Conservation (phyloP, 495 filamentous ascomycete species). For the Podospora bellae-mahoneyi region DNA sequence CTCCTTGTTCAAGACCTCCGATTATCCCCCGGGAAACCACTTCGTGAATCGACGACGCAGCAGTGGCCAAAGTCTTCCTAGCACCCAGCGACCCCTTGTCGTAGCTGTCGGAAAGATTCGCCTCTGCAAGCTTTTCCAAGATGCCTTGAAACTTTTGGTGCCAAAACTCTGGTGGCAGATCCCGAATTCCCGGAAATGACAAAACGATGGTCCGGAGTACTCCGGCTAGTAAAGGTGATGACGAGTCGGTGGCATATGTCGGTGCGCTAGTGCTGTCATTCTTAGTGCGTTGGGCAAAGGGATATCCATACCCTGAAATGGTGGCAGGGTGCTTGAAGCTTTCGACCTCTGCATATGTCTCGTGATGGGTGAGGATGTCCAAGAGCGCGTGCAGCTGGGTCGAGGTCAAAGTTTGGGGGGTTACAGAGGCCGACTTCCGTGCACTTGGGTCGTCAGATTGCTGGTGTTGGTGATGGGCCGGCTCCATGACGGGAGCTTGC, state of each 20-base stretch:
- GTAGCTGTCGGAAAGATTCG: constrained; percentile 63
- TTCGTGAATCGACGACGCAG: constrained; percentile 58
- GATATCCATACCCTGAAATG: constrained; percentile 57
- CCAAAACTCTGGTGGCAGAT: constrained; percentile 59
- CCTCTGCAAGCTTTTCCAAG: constrained; percentile 50
- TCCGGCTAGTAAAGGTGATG: constrained; percentile 55
- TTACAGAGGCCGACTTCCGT: neutral
- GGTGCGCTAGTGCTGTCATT: constrained; percentile 11
- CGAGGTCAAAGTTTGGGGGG: constrained; percentile 36
- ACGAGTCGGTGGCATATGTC: constrained; percentile 34
- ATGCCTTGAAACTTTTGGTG: constrained; percentile 45
- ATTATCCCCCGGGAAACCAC: constrained; percentile 55
- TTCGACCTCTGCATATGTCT: constrained; percentile 60
- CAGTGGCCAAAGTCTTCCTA: constrained; percentile 63
- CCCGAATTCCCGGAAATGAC: constrained; percentile 53
- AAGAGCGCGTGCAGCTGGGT: constrained; percentile 57
- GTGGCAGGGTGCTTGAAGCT: constrained; percentile 54
- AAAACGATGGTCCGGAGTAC: constrained; percentile 56
- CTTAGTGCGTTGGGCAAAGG: constrained; percentile 41
- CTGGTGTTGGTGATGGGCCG: neutral
- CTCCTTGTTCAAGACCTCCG: constrained; percentile 44
- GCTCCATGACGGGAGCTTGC: neutral
- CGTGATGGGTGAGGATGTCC: constrained; percentile 63
- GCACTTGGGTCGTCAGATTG: neutral
- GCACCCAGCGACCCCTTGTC: constrained; percentile 63